A percentile compares a stretch with the other conserved stretches of the same genome.
Evolutionary conservation across 371 early-diverging fungal genomes (phyloP).

Genomic region (Mucor saturninus): DNA sequence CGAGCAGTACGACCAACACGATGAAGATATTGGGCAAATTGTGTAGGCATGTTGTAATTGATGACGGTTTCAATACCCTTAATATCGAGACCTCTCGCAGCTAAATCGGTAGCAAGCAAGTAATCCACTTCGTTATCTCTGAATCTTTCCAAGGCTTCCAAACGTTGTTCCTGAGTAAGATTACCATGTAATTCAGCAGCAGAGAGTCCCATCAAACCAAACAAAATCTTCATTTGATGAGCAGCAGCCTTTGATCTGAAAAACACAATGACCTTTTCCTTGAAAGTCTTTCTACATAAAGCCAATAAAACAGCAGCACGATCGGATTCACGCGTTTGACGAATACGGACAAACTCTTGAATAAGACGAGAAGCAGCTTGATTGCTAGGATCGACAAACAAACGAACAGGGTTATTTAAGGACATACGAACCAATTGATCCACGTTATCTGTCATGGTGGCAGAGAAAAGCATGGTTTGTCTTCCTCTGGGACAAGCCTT

Average conservation of each 20-base stretch:
- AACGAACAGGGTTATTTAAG: conserved; percentile 85
- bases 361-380: conserved; percentile 79
- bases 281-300: conserved; percentile 85
- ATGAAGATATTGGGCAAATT: conserved; percentile 97
- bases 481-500: conserved; percentile 87
- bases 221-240: conserved; percentile 96
- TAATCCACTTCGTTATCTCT: conserved; percentile 86
- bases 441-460: conserved; percentile 99
- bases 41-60: conserved; percentile 98
- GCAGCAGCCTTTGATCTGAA: conserved; percentile 93
- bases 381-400: conserved; percentile 86
- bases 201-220: conserved; percentile 88
- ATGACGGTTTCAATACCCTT: conserved; percentile 98
- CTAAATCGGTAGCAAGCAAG: conserved; percentile 98
- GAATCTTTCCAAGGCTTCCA: conserved; percentile 93
- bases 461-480: conserved; percentile 99
- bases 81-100: conserved; percentile 99
- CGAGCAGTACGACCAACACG: conserved; percentile 99
- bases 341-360: conserved; percentile 97
- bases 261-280: conserved; percentile 84
- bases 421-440: conserved; percentile 95
- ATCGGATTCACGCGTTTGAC: conserved; percentile 82
- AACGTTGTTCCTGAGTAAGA: conserved; percentile 92
- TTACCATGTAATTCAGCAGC: conserved; percentile 99
- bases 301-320: conserved; percentile 86